phyloP scores from a whole-genome alignment of 192 early-diverging fungal species.

The Fimicolochytrium jonesii region DNA sequence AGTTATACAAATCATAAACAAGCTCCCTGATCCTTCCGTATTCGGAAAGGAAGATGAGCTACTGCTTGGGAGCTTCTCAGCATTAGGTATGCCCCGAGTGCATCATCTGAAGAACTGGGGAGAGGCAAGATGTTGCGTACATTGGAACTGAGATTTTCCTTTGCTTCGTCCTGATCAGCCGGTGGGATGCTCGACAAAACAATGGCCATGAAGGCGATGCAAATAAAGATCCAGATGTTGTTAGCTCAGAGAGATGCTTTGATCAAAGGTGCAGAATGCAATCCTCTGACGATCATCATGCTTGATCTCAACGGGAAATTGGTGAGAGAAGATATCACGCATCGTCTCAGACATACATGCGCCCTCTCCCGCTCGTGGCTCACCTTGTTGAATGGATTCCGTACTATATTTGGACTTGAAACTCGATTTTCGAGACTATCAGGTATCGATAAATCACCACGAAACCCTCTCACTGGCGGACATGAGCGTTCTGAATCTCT shows the following conservation, averaged over 20 bases:
- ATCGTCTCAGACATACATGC: no score
- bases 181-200: slow-evolving; percentile 49
- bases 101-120: no score
- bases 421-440: no score
- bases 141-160: no score
- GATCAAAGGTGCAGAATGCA: no score
- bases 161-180: slow-evolving; percentile 20
- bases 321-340: no score
- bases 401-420: no score
- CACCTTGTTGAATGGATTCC: neutral
- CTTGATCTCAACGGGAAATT: slow-evolving; percentile 32
- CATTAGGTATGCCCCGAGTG: slow-evolving; percentile 35
- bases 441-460: slow-evolving; percentile 33
- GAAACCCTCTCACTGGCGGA: slow-evolving; percentile 15
- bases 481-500: slow-evolving; percentile 16
- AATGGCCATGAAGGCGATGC: slow-evolving; percentile 35
- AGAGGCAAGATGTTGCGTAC: no score
- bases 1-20: slow-evolving; percentile 51
- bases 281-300: slow-evolving; percentile 23
- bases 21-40: slow-evolving; percentile 30
- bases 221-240: slow-evolving; percentile 26
- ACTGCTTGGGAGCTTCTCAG: slow-evolving; percentile 35
- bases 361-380: neutral
- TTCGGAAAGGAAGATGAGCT: slow-evolving; percentile 45
- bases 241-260: no score